Evolutionary conservation across 495 filamentous ascomycete genomes (phyloP).

Genomic region (Tuber brumale): DNA sequence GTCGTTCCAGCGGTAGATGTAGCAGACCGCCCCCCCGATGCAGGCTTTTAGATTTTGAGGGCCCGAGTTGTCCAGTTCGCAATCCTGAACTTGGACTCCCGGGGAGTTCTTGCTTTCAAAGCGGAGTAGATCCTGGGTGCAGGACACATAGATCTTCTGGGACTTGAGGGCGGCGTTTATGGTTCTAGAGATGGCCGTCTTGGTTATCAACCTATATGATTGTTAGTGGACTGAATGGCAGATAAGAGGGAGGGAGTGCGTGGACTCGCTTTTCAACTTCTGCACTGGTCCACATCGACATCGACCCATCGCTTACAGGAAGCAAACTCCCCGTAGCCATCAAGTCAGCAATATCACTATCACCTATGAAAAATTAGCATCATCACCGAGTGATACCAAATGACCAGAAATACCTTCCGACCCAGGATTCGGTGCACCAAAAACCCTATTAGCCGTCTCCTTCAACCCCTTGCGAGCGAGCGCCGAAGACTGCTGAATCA

Average conservation of each 20-base stretch:
- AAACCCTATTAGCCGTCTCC: slow-evolving; percentile 31
- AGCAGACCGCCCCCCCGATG: slow-evolving; percentile 29
- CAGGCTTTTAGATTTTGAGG: slow-evolving; percentile 30
- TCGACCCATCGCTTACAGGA: slow-evolving; percentile 23
- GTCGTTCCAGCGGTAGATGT: slow-evolving; percentile 40
- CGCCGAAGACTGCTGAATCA: slow-evolving; percentile 23
- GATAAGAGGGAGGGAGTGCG: not conserved
- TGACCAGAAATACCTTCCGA: slow-evolving; percentile 19
- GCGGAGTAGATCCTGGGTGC: slow-evolving; percentile 25
- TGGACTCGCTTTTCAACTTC: slow-evolving; percentile 25
- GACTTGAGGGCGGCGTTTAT: slow-evolving; percentile 33
- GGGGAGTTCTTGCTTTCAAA: not conserved
- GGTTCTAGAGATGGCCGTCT: slow-evolving; percentile 33
- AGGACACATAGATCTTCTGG: slow-evolving; percentile 33
- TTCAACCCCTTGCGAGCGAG: slow-evolving; percentile 26
- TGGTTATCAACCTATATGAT: slow-evolving; percentile 27
- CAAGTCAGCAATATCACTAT: slow-evolving; percentile 31
- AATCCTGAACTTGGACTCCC: slow-evolving; percentile 17
- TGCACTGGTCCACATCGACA: slow-evolving; percentile 28
- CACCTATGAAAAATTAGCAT: slow-evolving; percentile 16
- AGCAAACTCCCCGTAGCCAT: slow-evolving; percentile 32
- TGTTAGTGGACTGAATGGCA: not conserved
- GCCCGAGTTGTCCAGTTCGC: slow-evolving; percentile 28
- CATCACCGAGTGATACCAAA: not conserved
- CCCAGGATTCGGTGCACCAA: slow-evolving; percentile 13